Percentiles rank a stretch among this genome's conserved stretches.
These are phyloP conservation scores for Eleusine coracana DNA, from an alignment of 176 grass and related monocot species.

Conservation along the genomic window DNA sequence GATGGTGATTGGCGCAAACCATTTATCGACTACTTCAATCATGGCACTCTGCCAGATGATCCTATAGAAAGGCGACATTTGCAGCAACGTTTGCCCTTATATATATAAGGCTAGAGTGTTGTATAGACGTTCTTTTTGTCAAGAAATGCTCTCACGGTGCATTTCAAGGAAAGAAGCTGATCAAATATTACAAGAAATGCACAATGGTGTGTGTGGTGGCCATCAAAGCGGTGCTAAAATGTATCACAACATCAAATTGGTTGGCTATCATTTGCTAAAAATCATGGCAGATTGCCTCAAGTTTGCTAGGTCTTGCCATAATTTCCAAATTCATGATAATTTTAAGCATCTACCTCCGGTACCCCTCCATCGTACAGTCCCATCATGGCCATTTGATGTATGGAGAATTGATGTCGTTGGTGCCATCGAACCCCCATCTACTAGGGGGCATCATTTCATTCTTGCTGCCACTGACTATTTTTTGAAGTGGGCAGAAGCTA, in stretches of 20 bases:
- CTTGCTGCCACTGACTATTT: neutral
- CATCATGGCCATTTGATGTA: neutral
- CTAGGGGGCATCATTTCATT: neutral
- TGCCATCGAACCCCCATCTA: neutral
- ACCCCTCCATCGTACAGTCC: neutral
- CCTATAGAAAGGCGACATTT: neutral
- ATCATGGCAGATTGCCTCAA: neutral
- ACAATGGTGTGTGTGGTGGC: neutral
- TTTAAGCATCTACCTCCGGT: neutral
- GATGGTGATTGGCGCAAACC: neutral
- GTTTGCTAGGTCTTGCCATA: neutral
- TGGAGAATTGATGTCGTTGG: neutral
- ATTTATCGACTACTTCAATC: neutral
- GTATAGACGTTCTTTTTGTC: neutral
- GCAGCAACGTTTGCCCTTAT: neutral
- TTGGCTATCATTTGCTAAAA: neutral
- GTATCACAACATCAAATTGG: neutral
- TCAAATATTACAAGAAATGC: neutral
- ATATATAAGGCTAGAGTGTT: neutral
- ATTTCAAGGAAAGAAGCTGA: neutral
- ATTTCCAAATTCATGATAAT: neutral
- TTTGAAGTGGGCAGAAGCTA: neutral
- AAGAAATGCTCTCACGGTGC: neutral
- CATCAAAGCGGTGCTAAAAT: neutral
- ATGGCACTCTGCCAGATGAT: neutral